Evolutionary conservation across 495 filamentous ascomycete species (phyloP).

Genomic region (Cenococcum geophilum): DNA sequence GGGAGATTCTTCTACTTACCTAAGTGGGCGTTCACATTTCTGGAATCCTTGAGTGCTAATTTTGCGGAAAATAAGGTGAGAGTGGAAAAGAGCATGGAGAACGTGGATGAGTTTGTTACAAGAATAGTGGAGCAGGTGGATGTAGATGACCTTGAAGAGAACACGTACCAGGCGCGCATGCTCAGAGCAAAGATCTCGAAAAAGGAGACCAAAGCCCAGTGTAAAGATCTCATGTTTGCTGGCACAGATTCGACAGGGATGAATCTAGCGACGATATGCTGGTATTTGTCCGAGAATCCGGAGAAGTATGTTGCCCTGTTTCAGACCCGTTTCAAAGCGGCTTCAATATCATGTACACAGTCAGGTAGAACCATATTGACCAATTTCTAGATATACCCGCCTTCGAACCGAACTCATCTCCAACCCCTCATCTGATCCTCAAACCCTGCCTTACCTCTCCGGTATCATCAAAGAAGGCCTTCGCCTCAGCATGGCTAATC

Average conservation of each 20-base stretch:
- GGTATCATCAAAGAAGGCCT: conserved; percentile 21
- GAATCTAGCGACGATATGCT: conserved; percentile 44
- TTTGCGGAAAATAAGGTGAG: conserved; percentile 28
- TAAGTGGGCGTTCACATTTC: conserved; percentile 35
- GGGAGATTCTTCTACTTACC: conserved; percentile 47
- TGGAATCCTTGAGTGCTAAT: conserved; percentile 36
- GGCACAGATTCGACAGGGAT: conserved; percentile 45
- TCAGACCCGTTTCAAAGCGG: not conserved
- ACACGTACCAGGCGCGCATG: conserved; percentile 46
- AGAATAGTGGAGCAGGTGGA: conserved; percentile 32
- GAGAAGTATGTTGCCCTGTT: conserved; percentile 35
- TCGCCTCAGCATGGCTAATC: conserved; percentile 43
- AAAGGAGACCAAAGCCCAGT: conserved; percentile 44
- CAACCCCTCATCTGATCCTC: conserved; percentile 31
- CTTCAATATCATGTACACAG: too few species aligned
- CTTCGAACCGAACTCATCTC: conserved; percentile 39
- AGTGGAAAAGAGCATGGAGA: conserved; percentile 30
- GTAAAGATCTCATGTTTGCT: conserved; percentile 41
- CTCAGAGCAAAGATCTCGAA: conserved; percentile 40
- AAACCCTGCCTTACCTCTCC: conserved; percentile 16
- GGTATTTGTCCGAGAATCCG: conserved; percentile 41
- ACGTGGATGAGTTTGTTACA: conserved; percentile 41
- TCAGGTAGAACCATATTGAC: not conserved
- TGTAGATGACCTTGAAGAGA: conserved; percentile 27
- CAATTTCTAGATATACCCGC: conserved; percentile 34